Evolutionary conservation across 2,329 filamentous ascomycete genomes (phyloP), one percentile per base, ranked within the genome.

Genomic region (Thermochaetoides dissita): DNA sequence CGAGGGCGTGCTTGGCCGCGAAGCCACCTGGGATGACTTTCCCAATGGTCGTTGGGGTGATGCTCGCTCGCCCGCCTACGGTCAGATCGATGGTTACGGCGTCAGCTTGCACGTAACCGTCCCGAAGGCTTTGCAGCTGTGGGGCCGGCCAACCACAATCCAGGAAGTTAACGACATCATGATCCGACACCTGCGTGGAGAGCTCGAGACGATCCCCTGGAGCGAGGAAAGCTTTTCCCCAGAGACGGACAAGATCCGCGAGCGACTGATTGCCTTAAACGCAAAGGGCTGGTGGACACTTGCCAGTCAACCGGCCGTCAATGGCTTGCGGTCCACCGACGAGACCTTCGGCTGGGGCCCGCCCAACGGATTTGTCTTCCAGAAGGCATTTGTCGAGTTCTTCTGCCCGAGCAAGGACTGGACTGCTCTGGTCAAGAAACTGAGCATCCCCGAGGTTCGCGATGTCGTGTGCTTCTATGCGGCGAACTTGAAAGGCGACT

Each of bases 11-110:
- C 69, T 95, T 6, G 91, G 89, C 8, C 75, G 91, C 39, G 89
- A 96, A 67, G 91, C 91, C 31, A 98, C 91, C 1, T 98, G 91
- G 91, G 91, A 98, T 55, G 91, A 98, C 57, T 98, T 87, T 61
- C 89, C 89, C 49, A 96, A 96, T 66, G 91, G 89, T 29, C 77
- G 89, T 42, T 96, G 89, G 79, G 89, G 89, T 57, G 89, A 95
- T 55, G 84, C 88, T 5, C 76, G 89, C 40, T 94, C 87, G 3
- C 87, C 87, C 1, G 89, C 89, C 0, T 96, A 94, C 57, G 89
- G 89, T 54, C 87, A 95, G 61, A 95, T 95, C 45, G 88, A 96
- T 57, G 89, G 89, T n/a, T 96, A 96, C 58, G 91, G 91, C 8
- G 87, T 93, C n/a, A 91, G 82, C 43, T 69, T 98, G 34, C 91